phyloP scores from a whole-genome alignment of 1,139 yeast genomes.

The Geotrichum restrictum region DNA sequence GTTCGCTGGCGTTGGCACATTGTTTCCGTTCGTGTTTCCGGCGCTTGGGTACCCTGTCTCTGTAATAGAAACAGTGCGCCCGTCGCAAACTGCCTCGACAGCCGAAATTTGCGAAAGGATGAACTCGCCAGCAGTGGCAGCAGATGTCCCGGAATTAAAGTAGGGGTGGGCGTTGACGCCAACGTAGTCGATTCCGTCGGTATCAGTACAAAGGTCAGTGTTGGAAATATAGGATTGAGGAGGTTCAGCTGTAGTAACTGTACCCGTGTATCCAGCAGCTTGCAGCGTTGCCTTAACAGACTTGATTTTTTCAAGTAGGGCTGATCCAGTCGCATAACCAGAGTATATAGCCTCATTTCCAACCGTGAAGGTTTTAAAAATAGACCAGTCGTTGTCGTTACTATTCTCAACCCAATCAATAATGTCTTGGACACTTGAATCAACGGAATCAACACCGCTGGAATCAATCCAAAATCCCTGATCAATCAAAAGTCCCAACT shows the following conservation, averaged over 20 bases:
- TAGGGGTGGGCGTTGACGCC: slow-evolving; percentile 87
- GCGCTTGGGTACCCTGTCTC: slow-evolving; percentile 88
- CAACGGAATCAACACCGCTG: slow-evolving; percentile 64
- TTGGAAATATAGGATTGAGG: slow-evolving; percentile 64
- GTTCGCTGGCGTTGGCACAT: slow-evolving; percentile 65
- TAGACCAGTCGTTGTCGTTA: slow-evolving; percentile 57
- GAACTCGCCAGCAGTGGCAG: slow-evolving; percentile 69
- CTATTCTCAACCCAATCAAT: slow-evolving; percentile 42
- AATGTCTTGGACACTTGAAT: slow-evolving; percentile 52
- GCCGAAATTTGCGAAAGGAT: slow-evolving; percentile 57
- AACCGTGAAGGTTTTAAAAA: slow-evolving; percentile 68
- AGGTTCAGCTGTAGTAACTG: slow-evolving; percentile 80
- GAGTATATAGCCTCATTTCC: slow-evolving; percentile 83
- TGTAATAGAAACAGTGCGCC: slow-evolving; percentile 49
- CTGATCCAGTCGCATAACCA: slow-evolving; percentile 54
- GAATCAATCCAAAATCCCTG: slow-evolving; percentile 81
- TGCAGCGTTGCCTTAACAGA: slow-evolving; percentile 56
- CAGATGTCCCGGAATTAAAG: slow-evolving; percentile 60
- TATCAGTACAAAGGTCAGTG: slow-evolving; percentile 61
- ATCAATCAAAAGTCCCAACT: slow-evolving; percentile 65
- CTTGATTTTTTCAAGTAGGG: slow-evolving; percentile 58
- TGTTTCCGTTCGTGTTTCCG: slow-evolving; percentile 67
- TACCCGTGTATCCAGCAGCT: slow-evolving; percentile 70
- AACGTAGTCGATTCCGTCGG: slow-evolving; percentile 65
- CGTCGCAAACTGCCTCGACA: slow-evolving; percentile 44